A percentile compares a stretch with the other conserved stretches of the same genome.
Evolutionary conservation across 176 grass and related monocot genomes (phyloP).

Genomic region (Aegilops tauschii): DNA sequence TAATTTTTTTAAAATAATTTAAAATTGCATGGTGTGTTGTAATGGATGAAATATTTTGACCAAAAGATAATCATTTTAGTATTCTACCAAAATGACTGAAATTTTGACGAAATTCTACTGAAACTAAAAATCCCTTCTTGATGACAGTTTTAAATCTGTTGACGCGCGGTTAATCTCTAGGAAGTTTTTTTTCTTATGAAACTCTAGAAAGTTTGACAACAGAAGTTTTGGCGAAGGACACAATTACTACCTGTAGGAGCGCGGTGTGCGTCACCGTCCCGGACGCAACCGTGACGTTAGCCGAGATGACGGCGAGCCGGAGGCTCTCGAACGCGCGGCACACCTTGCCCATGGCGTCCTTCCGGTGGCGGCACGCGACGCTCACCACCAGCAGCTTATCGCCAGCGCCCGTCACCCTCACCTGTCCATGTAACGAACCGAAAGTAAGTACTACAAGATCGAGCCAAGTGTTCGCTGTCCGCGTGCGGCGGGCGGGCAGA

Average conservation of each 20-base stretch:
- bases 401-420: conserved; percentile 36
- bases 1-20: no score
- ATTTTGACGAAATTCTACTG: no score
- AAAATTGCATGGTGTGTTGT: no score
- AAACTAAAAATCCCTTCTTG: no score
- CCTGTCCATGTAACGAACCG: conserved; percentile 20
- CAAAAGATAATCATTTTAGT: no score
- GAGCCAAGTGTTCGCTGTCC: not conserved
- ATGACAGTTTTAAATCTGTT: no score
- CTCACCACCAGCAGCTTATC: conserved; percentile 41
- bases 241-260: conserved; percentile 34
- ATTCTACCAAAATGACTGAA: no score
- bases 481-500: not conserved
- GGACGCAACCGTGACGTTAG: conserved; percentile 47
- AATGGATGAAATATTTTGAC: no score
- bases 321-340: conserved; percentile 47
- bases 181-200: no score
- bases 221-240: no score
- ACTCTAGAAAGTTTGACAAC: no score
- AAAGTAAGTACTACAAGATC: not conserved
- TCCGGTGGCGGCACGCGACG: conserved; percentile 47
- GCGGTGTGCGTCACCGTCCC: conserved; percentile 44
- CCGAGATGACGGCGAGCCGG: conserved; percentile 44
- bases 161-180: no score
- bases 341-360: conserved; percentile 44